These are phyloP conservation scores for Jatropha curcas DNA, from an alignment of 345 rosid genomes.

Conservation along the genomic window DNA sequence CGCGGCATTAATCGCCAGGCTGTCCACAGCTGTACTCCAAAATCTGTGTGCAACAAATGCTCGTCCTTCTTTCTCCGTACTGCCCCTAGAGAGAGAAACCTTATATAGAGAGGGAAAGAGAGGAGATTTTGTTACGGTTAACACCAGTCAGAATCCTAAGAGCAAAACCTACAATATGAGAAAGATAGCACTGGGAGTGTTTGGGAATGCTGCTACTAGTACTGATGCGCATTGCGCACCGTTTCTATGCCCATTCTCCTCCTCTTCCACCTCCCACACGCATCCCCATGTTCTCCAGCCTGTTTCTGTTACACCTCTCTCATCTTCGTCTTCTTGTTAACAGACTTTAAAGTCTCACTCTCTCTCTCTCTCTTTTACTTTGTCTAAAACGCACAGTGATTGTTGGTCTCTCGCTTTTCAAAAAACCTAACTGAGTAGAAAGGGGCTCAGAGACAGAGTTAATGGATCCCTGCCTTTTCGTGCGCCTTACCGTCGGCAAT, in stretches of 20 bases:
- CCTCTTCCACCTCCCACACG: not conserved
- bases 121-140: not conserved
- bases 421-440: not conserved
- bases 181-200: no score
- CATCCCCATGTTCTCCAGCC: not conserved
- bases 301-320: not conserved
- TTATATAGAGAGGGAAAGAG: not conserved
- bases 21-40: constrained; percentile 58
- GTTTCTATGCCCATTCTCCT: not conserved
- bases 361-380: no score
- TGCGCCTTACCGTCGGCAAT: constrained; percentile 68
- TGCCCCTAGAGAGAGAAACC: not conserved
- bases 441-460: not conserved
- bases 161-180: not conserved
- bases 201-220: not conserved
- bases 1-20: constrained; percentile 50
- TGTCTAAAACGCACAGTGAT: not conserved
- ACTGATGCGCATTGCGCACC: constrained; percentile 15
- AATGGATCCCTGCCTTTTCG: constrained; percentile 98
- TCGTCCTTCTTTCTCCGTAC: not conserved
- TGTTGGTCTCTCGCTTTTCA: not conserved
- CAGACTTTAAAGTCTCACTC: not conserved
- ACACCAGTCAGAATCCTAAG: not conserved
- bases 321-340: not conserved
- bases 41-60: not conserved